Percentiles rank a stretch among this genome's conserved stretches.
phyloP scores from a whole-genome alignment of 1,284 basidiomycete genomes.

The Tetrapyrgos nigripes region DNA sequence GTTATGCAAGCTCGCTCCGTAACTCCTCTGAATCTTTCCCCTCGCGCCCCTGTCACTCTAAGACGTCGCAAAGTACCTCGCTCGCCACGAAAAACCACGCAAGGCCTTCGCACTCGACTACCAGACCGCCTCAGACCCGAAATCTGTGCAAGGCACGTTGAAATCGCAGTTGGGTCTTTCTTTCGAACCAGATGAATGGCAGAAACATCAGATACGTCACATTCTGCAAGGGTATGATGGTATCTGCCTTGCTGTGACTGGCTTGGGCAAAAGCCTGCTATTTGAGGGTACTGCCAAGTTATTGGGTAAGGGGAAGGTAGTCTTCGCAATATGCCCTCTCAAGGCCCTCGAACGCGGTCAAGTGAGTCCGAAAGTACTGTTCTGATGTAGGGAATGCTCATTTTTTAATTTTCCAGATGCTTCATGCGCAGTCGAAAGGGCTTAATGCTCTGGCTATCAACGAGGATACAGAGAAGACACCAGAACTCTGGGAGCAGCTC shows the following conservation, averaged over 20 bases:
- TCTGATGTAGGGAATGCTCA: not conserved
- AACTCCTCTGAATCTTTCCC: not conserved
- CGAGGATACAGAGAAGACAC: conserved; percentile 1
- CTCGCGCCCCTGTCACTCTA: not conserved
- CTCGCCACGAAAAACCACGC: not conserved
- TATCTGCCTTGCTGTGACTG: not conserved
- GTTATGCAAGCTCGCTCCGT: not conserved
- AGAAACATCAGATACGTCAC: not conserved
- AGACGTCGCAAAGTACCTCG: not conserved
- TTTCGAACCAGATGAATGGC: not conserved
- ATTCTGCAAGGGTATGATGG: conserved; percentile 3
- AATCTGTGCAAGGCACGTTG: not conserved
- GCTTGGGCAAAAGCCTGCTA: not conserved
- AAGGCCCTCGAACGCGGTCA: conserved; percentile 4
- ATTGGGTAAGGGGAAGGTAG: not conserved
- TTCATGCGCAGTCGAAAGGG: not conserved
- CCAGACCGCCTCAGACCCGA: not conserved
- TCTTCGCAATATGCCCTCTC: conserved; percentile 1
- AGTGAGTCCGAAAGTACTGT: not conserved
- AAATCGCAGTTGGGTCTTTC: not conserved
- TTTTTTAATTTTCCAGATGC: not conserved
- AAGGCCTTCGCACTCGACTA: not conserved
- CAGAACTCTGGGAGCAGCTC: not conserved
- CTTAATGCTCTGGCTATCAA: not conserved
- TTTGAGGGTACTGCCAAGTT: not conserved